A percentile compares a stretch with the other conserved stretches of the same genome.
phyloP scores from a whole-genome alignment of 73 alveolate genomes.

The Tetrahymena borealis region DNA sequence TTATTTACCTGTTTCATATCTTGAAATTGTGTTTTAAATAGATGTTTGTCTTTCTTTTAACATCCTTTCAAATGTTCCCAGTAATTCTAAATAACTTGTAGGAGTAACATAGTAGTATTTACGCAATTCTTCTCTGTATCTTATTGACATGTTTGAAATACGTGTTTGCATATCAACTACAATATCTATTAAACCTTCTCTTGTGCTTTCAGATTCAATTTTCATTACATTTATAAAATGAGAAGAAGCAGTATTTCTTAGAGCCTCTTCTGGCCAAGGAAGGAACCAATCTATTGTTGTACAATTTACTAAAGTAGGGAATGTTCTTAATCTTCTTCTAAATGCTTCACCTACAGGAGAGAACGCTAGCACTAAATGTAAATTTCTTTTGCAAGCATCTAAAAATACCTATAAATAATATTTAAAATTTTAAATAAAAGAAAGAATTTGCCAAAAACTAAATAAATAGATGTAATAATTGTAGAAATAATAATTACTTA shows the following conservation, averaged over 20 bases:
- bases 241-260: conserved; percentile 41
- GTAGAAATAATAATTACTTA: no score
- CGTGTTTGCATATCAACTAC: conserved; percentile 98
- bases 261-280: conserved; percentile 68
- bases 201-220: conserved; percentile 4
- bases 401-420: not conserved
- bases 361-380: conserved; percentile 21
- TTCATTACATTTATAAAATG: not conserved
- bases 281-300: conserved; percentile 69
- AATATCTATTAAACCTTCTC: conserved; percentile 82
- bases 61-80: conserved; percentile 83
- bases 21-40: not conserved
- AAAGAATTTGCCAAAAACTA: no score
- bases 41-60: conserved; percentile 41
- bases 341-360: conserved; percentile 60
- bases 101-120: conserved; percentile 98
- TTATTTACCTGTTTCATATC: conserved; percentile 1
- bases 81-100: conserved; percentile 92
- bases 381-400: conserved; percentile 13
- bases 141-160: conserved; percentile 68
- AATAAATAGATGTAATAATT: no score
- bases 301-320: conserved; percentile 61
- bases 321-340: conserved; percentile 51
- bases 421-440: no score
- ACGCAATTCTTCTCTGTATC: conserved; percentile 84